Conservation (phyloP, 1,284 basidiomycete genomes). For the Sutorius eximius region DNA sequence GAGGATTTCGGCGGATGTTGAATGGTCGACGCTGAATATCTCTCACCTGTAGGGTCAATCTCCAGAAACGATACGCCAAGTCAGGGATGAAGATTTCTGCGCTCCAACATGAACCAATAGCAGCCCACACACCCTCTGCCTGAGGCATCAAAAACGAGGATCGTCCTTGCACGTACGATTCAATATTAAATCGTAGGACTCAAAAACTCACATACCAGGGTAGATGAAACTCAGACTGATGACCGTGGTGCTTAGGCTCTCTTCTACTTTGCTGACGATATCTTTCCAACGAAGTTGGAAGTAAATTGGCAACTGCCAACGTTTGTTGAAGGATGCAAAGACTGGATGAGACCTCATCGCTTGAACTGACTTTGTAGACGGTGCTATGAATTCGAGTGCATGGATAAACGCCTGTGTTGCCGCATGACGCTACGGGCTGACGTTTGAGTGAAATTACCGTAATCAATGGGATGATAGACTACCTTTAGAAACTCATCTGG, state of each 20-base stretch:
- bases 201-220: slow-evolving; percentile 18
- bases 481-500: slow-evolving; percentile 90
- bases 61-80: slow-evolving; percentile 83
- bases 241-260: slow-evolving; percentile 48
- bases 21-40: background rate
- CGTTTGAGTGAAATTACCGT: slow-evolving; percentile 6
- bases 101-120: slow-evolving; percentile 81
- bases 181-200: background rate
- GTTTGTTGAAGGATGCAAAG: slow-evolving; percentile 72
- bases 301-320: slow-evolving; percentile 97
- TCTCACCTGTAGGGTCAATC: slow-evolving; percentile 78
- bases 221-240: slow-evolving; percentile 39
- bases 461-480: background rate
- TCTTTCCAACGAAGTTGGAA: slow-evolving; percentile 99
- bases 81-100: slow-evolving; percentile 82
- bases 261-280: slow-evolving; percentile 77
- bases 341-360: slow-evolving; percentile 71
- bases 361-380: slow-evolving; percentile 68
- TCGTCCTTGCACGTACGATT: slow-evolving; percentile 30
- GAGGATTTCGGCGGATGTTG: slow-evolving; percentile 5
- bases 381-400: slow-evolving; percentile 81
- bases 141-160: slow-evolving; percentile 59
- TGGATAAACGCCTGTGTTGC: slow-evolving; percentile 83
- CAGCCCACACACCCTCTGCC: slow-evolving; percentile 68
- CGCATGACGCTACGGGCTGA: slow-evolving; percentile 65